Percentiles rank a stretch among this genome's conserved stretches.
Conservation (phyloP, 169 alveolate genomes). For the Plasmodium adleri region DNA sequence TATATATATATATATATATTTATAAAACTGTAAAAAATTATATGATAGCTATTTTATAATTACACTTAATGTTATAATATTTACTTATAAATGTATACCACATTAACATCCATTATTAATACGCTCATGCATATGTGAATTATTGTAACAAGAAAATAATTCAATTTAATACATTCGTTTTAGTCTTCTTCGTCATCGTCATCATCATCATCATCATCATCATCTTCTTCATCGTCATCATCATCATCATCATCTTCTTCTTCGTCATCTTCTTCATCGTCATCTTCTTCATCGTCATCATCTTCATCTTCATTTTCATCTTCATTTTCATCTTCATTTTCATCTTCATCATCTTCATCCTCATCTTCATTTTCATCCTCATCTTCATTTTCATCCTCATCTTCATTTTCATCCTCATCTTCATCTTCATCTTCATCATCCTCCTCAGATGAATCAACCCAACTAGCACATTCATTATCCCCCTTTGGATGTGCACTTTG, state of each 20-base stretch:
- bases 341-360: not conserved
- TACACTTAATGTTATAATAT: too few relatives aligned
- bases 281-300: constrained; percentile 1
- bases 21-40: too few relatives aligned
- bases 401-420: constrained; percentile 9
- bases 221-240: not conserved
- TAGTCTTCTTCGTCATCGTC: not conserved
- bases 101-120: too few relatives aligned
- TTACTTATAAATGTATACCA: too few relatives aligned
- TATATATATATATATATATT: too few relatives aligned
- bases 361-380: not conserved
- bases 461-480: constrained; percentile 13
- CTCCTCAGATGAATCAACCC: constrained; percentile 22
- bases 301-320: constrained; percentile 27
- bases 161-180: not conserved
- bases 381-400: not conserved
- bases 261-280: not conserved
- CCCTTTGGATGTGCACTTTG: constrained; percentile 2
- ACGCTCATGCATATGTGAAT: too few relatives aligned
- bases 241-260: not conserved
- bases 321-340: constrained; percentile 25
- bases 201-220: not conserved
- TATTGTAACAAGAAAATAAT: not conserved
- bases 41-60: too few relatives aligned
- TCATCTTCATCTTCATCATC: constrained; percentile 41